Conservation (phyloP, 2,329 filamentous ascomycete genomes). For the Stenocarpella maydis region DNA sequence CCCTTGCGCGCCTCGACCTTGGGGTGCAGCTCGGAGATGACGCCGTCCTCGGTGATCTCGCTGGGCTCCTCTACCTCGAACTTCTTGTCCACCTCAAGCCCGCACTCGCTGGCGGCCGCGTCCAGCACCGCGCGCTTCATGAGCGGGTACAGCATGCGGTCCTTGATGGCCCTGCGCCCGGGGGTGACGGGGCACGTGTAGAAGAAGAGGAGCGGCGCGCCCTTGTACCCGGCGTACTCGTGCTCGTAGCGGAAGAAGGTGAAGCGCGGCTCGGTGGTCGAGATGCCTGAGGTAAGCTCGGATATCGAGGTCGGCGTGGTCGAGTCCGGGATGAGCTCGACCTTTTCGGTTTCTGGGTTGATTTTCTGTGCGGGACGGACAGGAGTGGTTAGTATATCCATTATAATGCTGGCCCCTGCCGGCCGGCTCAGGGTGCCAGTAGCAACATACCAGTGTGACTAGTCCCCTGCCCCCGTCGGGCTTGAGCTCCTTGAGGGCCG, state of each 20-base stretch:
- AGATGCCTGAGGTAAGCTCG: slow-evolving; percentile 68
- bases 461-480: slow-evolving; percentile 59
- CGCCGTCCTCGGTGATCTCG: slow-evolving; percentile 73
- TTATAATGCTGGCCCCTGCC: too few relatives aligned
- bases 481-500: slow-evolving; percentile 68
- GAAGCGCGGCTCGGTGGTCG: slow-evolving; percentile 75
- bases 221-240: slow-evolving; percentile 59
- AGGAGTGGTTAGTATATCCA: slow-evolving; percentile 6
- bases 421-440: too few relatives aligned
- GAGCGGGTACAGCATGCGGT: slow-evolving; percentile 83
- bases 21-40: slow-evolving; percentile 74
- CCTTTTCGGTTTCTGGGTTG: slow-evolving; percentile 72
- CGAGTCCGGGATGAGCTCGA: slow-evolving; percentile 68
- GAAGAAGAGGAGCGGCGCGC: slow-evolving; percentile 76
- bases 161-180: slow-evolving; percentile 76
- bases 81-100: slow-evolving; percentile 73
- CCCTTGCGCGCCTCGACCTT: slow-evolving; percentile 70
- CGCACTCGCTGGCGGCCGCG: slow-evolving; percentile 72
- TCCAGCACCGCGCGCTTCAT: slow-evolving; percentile 73
- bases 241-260: slow-evolving; percentile 77
- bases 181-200: slow-evolving; percentile 79
- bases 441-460: slow-evolving; percentile 69
- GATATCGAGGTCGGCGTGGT: slow-evolving; percentile 62
- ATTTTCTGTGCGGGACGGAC: slow-evolving; percentile 66
- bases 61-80: slow-evolving; percentile 72